A percentile compares a stretch with the other conserved stretches of the same genome.
These are phyloP conservation scores for Lodderomyces parapsilosis DNA, from an alignment of 1,139 yeast genomes.

Conservation along the genomic window DNA sequence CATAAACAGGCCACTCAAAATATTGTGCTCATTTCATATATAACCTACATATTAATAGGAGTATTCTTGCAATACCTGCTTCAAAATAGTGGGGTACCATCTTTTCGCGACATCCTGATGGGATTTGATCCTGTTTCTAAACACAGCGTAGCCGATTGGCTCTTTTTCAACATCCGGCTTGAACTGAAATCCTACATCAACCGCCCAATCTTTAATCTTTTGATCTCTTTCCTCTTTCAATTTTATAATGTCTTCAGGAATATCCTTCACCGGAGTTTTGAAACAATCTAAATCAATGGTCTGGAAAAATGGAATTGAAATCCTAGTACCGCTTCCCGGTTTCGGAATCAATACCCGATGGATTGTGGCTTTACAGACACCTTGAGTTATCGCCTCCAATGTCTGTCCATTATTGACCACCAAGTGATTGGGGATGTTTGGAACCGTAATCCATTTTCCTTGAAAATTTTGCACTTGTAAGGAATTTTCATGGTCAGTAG, in stretches of 20 bases:
- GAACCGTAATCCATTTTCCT: conserved; percentile 63
- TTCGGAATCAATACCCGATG: conserved; percentile 61
- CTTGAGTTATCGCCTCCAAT: conserved; percentile 51
- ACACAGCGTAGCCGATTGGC: conserved; percentile 60
- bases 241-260: conserved; percentile 32
- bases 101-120: conserved; percentile 66
- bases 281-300: conserved; percentile 49
- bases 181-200: conserved; percentile 52
- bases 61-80: conserved; percentile 27
- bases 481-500: conserved; percentile 45
- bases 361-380: conserved; percentile 63
- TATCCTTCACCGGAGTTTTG: conserved; percentile 30
- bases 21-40: too few species aligned
- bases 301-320: conserved; percentile 56
- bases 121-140: conserved; percentile 61
- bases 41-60: conserved; percentile 3
- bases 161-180: conserved; percentile 41
- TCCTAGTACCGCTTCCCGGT: conserved; percentile 51
- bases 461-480: conserved; percentile 62
- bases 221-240: conserved; percentile 38
- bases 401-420: conserved; percentile 59
- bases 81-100: conserved; percentile 58
- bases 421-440: conserved; percentile 40
- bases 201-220: conserved; percentile 37
- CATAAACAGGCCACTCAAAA: too few species aligned